Evolutionary conservation across 768 basidiomycete genomes (phyloP).

Genomic region (Termitomyces sp.): DNA sequence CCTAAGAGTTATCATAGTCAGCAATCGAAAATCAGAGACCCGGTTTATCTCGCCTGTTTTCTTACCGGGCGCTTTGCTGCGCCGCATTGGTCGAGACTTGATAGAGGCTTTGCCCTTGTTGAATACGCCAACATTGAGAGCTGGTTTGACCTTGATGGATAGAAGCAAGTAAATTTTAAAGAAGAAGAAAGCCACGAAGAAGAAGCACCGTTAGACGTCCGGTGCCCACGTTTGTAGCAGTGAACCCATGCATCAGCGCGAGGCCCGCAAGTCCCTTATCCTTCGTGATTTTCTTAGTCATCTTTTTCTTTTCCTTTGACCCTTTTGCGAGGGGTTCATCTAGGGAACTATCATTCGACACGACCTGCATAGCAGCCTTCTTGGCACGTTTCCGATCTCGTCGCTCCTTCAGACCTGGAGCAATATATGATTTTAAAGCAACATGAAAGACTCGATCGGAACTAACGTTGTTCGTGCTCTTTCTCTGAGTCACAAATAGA

Average conservation of each 20-base stretch:
- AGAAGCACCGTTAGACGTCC: slow-evolving; percentile 53
- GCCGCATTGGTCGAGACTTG: slow-evolving; percentile 20
- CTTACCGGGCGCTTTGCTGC: slow-evolving; percentile 12
- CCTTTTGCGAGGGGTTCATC: slow-evolving; percentile 6
- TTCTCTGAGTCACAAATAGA: not conserved
- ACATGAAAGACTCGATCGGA: not conserved
- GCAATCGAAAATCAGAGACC: not conserved
- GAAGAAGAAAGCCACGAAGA: not conserved
- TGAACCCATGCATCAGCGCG: slow-evolving; percentile 65
- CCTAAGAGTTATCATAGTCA: not conserved
- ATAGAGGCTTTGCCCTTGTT: slow-evolving; percentile 59
- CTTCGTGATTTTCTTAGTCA: slow-evolving; percentile 19
- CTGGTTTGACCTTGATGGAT: slow-evolving; percentile 34
- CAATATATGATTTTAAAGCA: not conserved
- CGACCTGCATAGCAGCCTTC: slow-evolving; percentile 43
- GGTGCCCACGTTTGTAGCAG: slow-evolving; percentile 55
- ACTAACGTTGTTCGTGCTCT: slow-evolving; percentile 6
- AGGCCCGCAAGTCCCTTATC: slow-evolving; percentile 41
- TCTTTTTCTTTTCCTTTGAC: slow-evolving; percentile 16
- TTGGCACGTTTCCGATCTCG: slow-evolving; percentile 59
- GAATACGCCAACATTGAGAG: slow-evolving; percentile 49
- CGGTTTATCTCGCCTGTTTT: slow-evolving; percentile 20
- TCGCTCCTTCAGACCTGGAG: slow-evolving; percentile 56
- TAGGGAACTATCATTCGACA: slow-evolving; percentile 14
- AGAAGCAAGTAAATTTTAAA: not conserved